Conservation (phyloP, 495 filamentous ascomycete genomes). For the Podospora pseudoanserina region DNA sequence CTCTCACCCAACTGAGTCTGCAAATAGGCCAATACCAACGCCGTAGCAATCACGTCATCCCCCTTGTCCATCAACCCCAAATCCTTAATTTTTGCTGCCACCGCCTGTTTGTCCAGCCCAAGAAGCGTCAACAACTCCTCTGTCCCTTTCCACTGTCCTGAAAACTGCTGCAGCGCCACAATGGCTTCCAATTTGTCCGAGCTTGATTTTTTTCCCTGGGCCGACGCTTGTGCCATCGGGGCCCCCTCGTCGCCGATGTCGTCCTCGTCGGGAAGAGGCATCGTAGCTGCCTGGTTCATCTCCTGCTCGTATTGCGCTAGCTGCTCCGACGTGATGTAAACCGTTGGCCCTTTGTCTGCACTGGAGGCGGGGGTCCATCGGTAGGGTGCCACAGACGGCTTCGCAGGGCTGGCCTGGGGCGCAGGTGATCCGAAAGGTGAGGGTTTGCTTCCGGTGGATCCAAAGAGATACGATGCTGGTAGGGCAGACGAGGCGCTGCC, state of each 20-base stretch:
- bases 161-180: neutral
- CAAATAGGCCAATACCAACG: constrained; percentile 49
- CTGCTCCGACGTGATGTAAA: neutral
- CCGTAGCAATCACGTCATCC: constrained; percentile 40
- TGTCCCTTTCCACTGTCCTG: neutral
- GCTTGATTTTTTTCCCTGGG: no score
- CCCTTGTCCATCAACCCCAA: neutral
- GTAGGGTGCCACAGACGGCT: neutral
- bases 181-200: neutral
- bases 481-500: neutral
- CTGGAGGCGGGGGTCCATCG: neutral
- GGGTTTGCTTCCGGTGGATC: neutral
- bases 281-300: neutral
- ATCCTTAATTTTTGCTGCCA: neutral
- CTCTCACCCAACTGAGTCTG: constrained; percentile 37
- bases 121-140: constrained; percentile 19
- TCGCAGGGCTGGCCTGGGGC: no score
- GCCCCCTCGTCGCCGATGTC: neutral
- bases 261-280: neutral
- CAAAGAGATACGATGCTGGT: neutral
- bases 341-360: neutral
- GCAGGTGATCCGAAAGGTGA: constrained; percentile 2
- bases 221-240: no score
- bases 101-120: constrained; percentile 7
- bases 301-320: neutral